These are phyloP conservation scores for Noccaea caerulescens DNA, from an alignment of 345 rosid genomes.

Conservation along the genomic window DNA sequence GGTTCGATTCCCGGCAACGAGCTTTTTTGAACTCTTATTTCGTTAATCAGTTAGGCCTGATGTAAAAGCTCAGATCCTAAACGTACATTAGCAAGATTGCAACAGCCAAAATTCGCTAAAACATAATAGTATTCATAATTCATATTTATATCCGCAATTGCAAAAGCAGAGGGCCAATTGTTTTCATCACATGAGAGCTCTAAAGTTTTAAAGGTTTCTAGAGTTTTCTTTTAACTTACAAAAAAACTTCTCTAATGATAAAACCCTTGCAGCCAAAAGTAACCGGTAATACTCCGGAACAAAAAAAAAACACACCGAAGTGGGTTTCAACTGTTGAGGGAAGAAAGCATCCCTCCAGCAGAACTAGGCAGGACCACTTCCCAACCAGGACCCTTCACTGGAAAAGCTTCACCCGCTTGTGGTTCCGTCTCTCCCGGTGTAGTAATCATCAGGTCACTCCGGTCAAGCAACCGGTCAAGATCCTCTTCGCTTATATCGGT, in stretches of 20 bases:
- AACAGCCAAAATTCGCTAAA: background rate
- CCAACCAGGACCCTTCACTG: conserved; percentile 95
- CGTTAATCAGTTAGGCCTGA: background rate
- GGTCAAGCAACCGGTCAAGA: conserved; percentile 67
- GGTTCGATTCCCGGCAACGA: conserved; percentile 98
- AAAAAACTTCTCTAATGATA: conserved; percentile 31
- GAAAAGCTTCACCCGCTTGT: conserved; percentile 42
- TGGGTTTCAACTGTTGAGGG: conserved; percentile 59
- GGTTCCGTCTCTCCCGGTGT: conserved; percentile 27
- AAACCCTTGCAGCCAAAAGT: conserved; percentile 21
- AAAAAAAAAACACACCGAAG: conserved; percentile 18
- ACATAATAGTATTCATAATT: background rate
- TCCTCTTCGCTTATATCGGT: conserved; percentile 81
- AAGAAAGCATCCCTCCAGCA: conserved; percentile 76
- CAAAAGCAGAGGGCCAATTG: conserved; percentile 16
- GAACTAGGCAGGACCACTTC: conserved; percentile 85
- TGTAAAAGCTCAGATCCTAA: background rate
- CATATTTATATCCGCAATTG: background rate
- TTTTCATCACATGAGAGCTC: conserved; percentile 23
- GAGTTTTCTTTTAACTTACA: conserved; percentile 21
- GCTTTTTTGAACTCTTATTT: conserved; percentile 15
- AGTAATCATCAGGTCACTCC: conserved; percentile 65
- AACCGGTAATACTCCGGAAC: conserved; percentile 27
- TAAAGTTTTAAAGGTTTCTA: conserved; percentile 10
- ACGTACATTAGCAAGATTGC: background rate